Conservation (phyloP, 129 eudicot species). For the Glebionis coronaria region DNA sequence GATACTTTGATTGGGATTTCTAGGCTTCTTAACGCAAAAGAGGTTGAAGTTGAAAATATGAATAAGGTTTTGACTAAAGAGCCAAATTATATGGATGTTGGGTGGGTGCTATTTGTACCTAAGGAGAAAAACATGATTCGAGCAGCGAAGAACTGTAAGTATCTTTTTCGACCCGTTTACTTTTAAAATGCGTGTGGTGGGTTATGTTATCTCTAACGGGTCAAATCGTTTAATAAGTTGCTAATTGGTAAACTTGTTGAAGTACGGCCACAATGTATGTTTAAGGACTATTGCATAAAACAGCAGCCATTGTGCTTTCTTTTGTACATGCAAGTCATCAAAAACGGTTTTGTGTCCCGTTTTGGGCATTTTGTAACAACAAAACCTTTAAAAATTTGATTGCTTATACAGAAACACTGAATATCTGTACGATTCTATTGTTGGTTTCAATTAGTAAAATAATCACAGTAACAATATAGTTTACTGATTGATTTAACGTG, state of each 20-base stretch:
- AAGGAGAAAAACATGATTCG: constrained; percentile 31
- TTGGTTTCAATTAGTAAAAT: too few relatives aligned
- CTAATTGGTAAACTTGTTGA: background rate
- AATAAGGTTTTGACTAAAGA: constrained; percentile 36
- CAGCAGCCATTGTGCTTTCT: too few relatives aligned
- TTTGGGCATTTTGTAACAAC: too few relatives aligned
- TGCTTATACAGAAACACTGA: too few relatives aligned
- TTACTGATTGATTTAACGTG: too few relatives aligned
- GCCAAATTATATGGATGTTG: constrained; percentile 36
- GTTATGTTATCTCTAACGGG: constrained; percentile 2
- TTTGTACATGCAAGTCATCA: too few relatives aligned
- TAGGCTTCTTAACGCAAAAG: constrained; percentile 32
- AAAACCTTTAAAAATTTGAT: too few relatives aligned
- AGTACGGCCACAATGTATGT: background rate
- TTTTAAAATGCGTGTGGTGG: background rate
- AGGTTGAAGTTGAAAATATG: constrained; percentile 32
- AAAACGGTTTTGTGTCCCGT: too few relatives aligned
- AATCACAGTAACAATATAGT: too few relatives aligned
- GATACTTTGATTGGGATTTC: constrained; percentile 36
- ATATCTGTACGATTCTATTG: too few relatives aligned
- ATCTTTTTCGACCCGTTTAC: background rate
- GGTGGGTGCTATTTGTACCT: constrained; percentile 49
- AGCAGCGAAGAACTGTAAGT: constrained; percentile 30
- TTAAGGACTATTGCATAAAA: background rate
- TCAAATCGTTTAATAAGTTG: background rate